Conservation (phyloP, 345 rosid species). For the Xanthoceras sorbifolium region DNA sequence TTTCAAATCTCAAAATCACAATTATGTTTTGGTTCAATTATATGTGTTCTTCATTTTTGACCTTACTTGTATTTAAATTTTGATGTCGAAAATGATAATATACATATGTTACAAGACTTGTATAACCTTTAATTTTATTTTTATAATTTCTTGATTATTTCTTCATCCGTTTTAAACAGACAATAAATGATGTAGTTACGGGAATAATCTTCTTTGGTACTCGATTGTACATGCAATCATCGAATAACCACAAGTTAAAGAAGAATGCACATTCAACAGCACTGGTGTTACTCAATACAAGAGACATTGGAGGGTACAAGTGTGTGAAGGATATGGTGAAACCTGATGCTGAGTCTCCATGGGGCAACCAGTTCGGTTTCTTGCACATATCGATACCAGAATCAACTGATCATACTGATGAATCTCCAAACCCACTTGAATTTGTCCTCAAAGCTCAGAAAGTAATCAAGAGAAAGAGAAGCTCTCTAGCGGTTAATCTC, state of each 20-base stretch:
- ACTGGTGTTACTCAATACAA: slow-evolving; percentile 52
- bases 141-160: background rate
- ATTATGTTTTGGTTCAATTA: background rate
- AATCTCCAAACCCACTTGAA: slow-evolving; percentile 32
- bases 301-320: slow-evolving; percentile 42
- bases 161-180: slow-evolving; percentile 27
- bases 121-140: background rate
- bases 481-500: slow-evolving; percentile 38
- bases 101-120: background rate
- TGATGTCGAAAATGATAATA: background rate
- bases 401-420: background rate
- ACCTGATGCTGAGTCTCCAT: slow-evolving; percentile 39
- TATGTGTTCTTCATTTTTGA: background rate
- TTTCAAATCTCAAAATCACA: background rate
- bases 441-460: slow-evolving; percentile 36
- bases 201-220: slow-evolving; percentile 51
- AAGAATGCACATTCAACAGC: slow-evolving; percentile 36
- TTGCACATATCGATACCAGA: slow-evolving; percentile 39
- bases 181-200: slow-evolving; percentile 52
- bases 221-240: slow-evolving; percentile 46
- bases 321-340: slow-evolving; percentile 50
- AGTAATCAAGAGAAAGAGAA: slow-evolving; percentile 35
- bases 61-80: background rate
- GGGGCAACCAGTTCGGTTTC: slow-evolving; percentile 57
- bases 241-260: slow-evolving; percentile 8